These are phyloP conservation scores for Endocarpon pusillum DNA, from an alignment of 495 filamentous ascomycete species.

Conservation along the genomic window DNA sequence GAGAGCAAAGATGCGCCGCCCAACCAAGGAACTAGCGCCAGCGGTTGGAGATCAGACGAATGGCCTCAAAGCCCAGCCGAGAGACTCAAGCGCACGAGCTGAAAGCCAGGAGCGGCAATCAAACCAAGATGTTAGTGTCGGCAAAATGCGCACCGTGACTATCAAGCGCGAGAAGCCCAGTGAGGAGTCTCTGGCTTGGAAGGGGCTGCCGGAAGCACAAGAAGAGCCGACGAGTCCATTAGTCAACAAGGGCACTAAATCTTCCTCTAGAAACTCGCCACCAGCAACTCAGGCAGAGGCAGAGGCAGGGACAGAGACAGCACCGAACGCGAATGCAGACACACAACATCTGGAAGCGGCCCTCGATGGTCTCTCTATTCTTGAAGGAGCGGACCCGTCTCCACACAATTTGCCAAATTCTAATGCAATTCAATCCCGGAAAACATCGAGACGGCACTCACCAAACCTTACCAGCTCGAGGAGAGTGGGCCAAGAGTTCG, in stretches of 20 bases:
- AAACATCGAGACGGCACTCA: no score
- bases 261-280: slow-evolving; percentile 9
- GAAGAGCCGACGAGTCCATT: slow-evolving; percentile 11
- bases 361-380: not conserved
- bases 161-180: slow-evolving; percentile 9
- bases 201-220: slow-evolving; percentile 3
- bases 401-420: no score
- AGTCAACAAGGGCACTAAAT: slow-evolving; percentile 6
- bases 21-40: slow-evolving; percentile 55
- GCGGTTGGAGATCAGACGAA: slow-evolving; percentile 41
- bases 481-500: no score
- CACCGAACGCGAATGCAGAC: not conserved
- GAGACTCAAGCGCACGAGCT: slow-evolving; percentile 17
- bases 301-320: slow-evolving; percentile 3
- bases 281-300: slow-evolving; percentile 10
- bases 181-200: slow-evolving; percentile 6
- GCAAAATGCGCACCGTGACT: slow-evolving; percentile 10
- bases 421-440: no score
- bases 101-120: not conserved
- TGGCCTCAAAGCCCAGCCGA: no score
- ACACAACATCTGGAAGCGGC: not conserved
- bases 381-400: not conserved
- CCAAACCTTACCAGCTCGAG: no score
- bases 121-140: no score
- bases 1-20: slow-evolving; percentile 72